Conservation (phyloP, 805 yeast species). For the Trichomonascus vanleenenianus region DNA sequence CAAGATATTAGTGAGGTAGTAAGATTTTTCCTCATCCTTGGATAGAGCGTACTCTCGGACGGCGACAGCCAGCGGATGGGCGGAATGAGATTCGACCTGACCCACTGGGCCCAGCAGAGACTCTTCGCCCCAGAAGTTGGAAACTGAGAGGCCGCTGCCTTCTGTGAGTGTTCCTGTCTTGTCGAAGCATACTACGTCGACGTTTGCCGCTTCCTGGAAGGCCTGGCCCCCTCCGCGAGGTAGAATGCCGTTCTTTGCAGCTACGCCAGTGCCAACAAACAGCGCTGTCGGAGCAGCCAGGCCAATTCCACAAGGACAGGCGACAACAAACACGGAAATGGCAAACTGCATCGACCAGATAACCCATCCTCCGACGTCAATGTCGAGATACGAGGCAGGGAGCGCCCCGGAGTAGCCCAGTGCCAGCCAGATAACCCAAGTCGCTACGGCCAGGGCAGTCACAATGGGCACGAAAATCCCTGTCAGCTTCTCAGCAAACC, state of each 20-base stretch:
- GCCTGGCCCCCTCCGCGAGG: constrained; percentile 81
- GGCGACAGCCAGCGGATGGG: constrained; percentile 62
- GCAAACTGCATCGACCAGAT: constrained; percentile 75
- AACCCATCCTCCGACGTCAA: constrained; percentile 65
- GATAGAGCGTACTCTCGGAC: constrained; percentile 33
- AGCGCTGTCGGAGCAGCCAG: constrained; percentile 80
- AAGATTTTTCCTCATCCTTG: constrained; percentile 17
- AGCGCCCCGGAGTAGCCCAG: constrained; percentile 48
- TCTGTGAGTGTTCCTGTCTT: constrained; percentile 71
- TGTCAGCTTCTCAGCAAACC: constrained; percentile 59
- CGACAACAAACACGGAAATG: constrained; percentile 72
- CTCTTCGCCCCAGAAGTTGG: constrained; percentile 31
- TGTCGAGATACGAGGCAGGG: constrained; percentile 50
- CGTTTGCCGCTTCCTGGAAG: constrained; percentile 64
- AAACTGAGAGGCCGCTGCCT: constrained; percentile 51
- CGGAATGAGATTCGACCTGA: constrained; percentile 56
- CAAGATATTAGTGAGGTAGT: constrained; percentile 36
- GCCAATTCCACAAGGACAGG: constrained; percentile 83
- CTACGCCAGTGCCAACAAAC: constrained; percentile 71
- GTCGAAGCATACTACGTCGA: constrained; percentile 64
- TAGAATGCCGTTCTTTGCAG: constrained; percentile 68
- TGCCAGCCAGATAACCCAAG: constrained; percentile 64
- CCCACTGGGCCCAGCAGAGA: constrained; percentile 41
- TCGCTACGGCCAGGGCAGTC: constrained; percentile 47
- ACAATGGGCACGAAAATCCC: constrained; percentile 69